These are phyloP conservation scores for Cyclotella cryptica DNA, from an alignment of 108 stramenopile species.

Conservation along the genomic window DNA sequence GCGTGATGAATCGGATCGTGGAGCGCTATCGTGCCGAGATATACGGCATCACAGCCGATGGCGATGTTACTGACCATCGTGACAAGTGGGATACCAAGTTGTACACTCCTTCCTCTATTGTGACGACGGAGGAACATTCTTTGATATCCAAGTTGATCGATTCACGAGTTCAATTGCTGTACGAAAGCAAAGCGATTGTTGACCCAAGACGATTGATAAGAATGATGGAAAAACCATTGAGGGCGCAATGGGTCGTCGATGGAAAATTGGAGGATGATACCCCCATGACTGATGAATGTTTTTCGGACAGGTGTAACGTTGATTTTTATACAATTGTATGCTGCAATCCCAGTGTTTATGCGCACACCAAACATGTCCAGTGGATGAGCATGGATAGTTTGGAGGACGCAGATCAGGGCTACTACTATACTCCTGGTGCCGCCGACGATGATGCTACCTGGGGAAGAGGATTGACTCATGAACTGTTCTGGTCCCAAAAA, in stretches of 20 bases:
- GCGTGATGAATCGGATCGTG: constrained; percentile 70
- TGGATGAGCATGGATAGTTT: constrained; percentile 30
- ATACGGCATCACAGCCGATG: background rate
- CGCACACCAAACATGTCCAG: constrained; percentile 29
- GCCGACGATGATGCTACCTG: constrained; percentile 85
- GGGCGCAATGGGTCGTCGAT: constrained; percentile 36
- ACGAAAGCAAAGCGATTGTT: constrained; percentile 64
- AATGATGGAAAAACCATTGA: constrained; percentile 31
- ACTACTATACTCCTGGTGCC: constrained; percentile 72
- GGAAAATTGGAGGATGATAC: constrained; percentile 20
- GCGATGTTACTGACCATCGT: background rate
- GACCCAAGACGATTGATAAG: constrained; percentile 42
- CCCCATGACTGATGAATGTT: background rate
- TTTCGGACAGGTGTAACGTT: background rate
- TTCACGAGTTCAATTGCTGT: constrained; percentile 61
- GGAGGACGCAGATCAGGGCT: constrained; percentile 20
- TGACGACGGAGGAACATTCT: constrained; percentile 58
- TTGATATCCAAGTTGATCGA: constrained; percentile 57
- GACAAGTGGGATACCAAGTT: constrained; percentile 55
- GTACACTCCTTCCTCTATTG: constrained; percentile 59
- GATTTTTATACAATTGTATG: constrained; percentile 57
- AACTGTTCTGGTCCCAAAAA: constrained; percentile 66
- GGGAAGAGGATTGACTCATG: constrained; percentile 63
- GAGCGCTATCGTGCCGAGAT: constrained; percentile 50
- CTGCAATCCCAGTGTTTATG: constrained; percentile 57